Conservation (phyloP, 805 yeast species). For the Saccharomycopsis microspora region DNA sequence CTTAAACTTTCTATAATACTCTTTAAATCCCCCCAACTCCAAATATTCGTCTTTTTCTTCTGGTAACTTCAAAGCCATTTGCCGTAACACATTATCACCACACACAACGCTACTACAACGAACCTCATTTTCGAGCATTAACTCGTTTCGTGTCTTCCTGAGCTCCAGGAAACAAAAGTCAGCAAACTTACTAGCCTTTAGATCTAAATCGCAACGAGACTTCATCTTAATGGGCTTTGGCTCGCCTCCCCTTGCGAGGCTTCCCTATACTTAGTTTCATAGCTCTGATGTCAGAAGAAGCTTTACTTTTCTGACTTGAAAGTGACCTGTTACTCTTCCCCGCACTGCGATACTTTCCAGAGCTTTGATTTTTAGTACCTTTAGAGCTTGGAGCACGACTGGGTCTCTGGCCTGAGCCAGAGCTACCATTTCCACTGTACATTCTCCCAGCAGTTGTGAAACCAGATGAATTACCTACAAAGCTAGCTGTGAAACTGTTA, state of each 20-base stretch:
- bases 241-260: too few relatives aligned
- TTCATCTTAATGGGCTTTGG: too few relatives aligned
- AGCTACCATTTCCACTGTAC: background rate
- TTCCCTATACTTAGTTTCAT: too few relatives aligned
- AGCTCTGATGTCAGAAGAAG: too few relatives aligned
- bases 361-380: background rate
- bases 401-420: background rate
- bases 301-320: background rate
- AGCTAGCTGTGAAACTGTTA: slow-evolving; percentile 18
- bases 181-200: slow-evolving; percentile 17
- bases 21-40: slow-evolving; percentile 24
- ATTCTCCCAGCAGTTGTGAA: background rate
- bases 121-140: slow-evolving; percentile 31
- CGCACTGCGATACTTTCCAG: background rate
- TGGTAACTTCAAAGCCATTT: slow-evolving; percentile 47
- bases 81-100: slow-evolving; percentile 32
- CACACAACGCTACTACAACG: slow-evolving; percentile 25
- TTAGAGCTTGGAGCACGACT: slow-evolving; percentile 1
- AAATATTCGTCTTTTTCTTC: slow-evolving; percentile 35
- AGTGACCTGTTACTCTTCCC: background rate
- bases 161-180: slow-evolving; percentile 24
- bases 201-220: too few relatives aligned
- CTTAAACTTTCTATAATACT: slow-evolving; percentile 30
- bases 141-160: slow-evolving; percentile 29
- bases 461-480: slow-evolving; percentile 5